Evolutionary conservation across 2,329 filamentous ascomycete genomes (phyloP), one percentile per base, ranked within the genome.

Genomic region (Calonectria montana): DNA sequence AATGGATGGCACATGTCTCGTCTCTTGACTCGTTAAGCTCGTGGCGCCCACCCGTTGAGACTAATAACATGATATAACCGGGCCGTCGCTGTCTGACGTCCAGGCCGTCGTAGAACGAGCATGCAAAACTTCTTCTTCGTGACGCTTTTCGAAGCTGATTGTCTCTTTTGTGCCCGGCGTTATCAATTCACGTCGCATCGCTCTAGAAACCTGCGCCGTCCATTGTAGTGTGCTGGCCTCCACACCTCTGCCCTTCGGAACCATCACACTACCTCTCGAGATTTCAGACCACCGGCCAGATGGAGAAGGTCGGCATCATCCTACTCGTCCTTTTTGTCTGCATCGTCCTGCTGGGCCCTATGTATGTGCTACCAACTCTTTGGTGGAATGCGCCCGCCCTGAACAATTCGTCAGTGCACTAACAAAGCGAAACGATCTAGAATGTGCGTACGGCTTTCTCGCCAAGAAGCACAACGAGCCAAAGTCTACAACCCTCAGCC

Each of bases 251-350:
- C 39, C n/a, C 31, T 3, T n/a, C 1, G 15, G 48, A 29, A 47
- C 27, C 35, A 48, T 66, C 69, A 63, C 71, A 43, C 69, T 53
- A 71, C 55, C 27, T 16, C 64, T 48, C 61, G 23, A 23, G 10
- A 50, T 7, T 41, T 43, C 37, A 48, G 50, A 67, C 47, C 29
- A 18, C 57, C 53, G 43, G 37, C 47, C 23, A 23, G 61, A 79
- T 79, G 77, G 76, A 79, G 59, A 75, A 75, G 6, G 77, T 79
- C n/a, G 77, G 75, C n/a, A 74, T 79, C 31, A 74, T 78, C 35
- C 69, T 79, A 3, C 74, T 79, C 31, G 75, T 73, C 25, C 65
- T 79, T 4, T 78, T 79, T 31, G 67, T 79, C 13, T 71, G 73
- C 29, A 57, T 79, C 39, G 43, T 79, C 1, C 25, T 79, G 18